phyloP scores from a whole-genome alignment of 164 flowering plant genomes.

The Kingdonia uniflora region DNA sequence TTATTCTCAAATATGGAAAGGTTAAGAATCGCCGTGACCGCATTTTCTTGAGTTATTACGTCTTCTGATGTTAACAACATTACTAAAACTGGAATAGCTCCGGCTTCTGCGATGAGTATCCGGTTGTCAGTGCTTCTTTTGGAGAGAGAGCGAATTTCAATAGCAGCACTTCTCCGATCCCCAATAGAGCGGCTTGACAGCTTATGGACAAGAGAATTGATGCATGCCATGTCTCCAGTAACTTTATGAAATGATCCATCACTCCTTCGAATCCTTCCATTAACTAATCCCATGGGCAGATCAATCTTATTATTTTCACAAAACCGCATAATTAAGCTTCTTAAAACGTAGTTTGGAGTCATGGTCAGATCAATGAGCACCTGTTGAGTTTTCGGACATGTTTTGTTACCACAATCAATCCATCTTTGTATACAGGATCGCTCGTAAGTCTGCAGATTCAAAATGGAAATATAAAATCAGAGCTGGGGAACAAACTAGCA shows the following conservation, averaged over 20 bases:
- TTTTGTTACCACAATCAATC: constrained; percentile 75
- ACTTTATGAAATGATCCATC: constrained; percentile 75
- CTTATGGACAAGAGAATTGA: constrained; percentile 52
- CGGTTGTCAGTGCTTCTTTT: constrained; percentile 87
- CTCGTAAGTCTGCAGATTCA: constrained; percentile 70
- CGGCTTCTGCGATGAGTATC: constrained; percentile 76
- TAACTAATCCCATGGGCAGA: constrained; percentile 38
- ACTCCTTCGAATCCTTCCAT: constrained; percentile 52
- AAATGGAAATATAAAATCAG: no score
- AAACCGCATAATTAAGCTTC: constrained; percentile 78
- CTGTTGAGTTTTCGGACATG: constrained; percentile 94
- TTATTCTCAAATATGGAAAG: constrained; percentile 83
- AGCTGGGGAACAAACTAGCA: no score
- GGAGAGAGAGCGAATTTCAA: constrained; percentile 67
- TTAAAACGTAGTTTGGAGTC: constrained; percentile 75
- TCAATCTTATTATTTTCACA: constrained; percentile 55
- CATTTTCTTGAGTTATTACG: constrained; percentile 57
- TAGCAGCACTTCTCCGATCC: constrained; percentile 49
- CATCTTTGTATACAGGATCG: constrained; percentile 88
- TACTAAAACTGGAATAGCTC: constrained; percentile 76
- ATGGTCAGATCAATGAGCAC: constrained; percentile 54
- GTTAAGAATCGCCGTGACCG: constrained; percentile 84
- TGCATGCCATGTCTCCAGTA: constrained; percentile 52
- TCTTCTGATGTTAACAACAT: constrained; percentile 60
- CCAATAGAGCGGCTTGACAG: constrained; percentile 51